Base-by-base conservation (phyloP, 2,329 filamentous ascomycete species). In the Fusarium proliferatum region DNA sequence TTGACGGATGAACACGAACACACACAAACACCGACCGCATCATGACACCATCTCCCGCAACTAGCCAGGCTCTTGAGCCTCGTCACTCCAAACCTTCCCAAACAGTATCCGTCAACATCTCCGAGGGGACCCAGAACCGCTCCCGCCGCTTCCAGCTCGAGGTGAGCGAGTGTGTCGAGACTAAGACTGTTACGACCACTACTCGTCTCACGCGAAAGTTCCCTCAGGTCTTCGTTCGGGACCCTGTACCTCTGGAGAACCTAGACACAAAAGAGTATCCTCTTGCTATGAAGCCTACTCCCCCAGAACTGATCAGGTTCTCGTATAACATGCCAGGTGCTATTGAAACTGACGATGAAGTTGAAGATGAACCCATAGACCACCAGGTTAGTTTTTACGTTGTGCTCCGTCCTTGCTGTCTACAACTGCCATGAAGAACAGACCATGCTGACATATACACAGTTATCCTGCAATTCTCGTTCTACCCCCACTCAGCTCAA, bases 181-280 rank as follows among this genome's bases (percentile, higher is more conserved):
- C 90, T 21, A 91, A 90, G 81, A 92, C 89, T 16, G 90, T 97
- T 71, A 97, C 95, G 3, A 98, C 96, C 1, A 98, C 95, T 0
- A 98, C 95, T 2, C 97, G 94, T 2, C 97, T 95, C 3, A 94
- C 94, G 73, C 91, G 81, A 87, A 94, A 83, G 82, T 97, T 96
- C 75, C 95, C 96, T 52, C 94, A 94, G n/a, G 86, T 98, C 65
- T 87, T 94, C 63, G 90, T 97, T 75, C 91, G 90, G 73, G 89
- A 93, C 67, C 92, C 94, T 30, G 89, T 90, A 60, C 89, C 91
- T 58, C 87, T 95, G 39, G 86, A 89, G 67, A 88, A 91, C 61
- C 89, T 97, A 65, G 95, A 98, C 82, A 88, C 92, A 19, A 97
- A 97, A 81, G 91, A 96, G 77, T 99, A 97, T 81, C 96, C 96